Evolutionary conservation across 257 asterid genomes (phyloP).

Genomic region (Solanum chmielewskii): DNA sequence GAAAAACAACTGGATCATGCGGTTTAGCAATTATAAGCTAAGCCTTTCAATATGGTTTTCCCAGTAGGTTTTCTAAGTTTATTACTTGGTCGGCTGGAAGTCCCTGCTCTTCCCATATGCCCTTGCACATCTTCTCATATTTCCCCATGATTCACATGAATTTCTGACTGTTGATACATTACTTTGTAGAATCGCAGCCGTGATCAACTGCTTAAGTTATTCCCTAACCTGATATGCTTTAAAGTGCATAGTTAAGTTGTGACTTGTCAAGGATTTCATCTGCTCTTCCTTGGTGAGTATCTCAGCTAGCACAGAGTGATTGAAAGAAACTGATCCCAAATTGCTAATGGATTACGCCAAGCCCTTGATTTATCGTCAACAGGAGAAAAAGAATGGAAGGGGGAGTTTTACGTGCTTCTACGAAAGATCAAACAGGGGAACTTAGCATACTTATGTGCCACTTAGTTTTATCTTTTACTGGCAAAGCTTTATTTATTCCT

Average conservation of each 20-base stretch:
- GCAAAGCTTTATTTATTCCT: neutral
- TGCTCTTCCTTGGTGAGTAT: neutral
- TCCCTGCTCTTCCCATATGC: neutral
- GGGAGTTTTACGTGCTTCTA: neutral
- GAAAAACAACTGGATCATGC: neutral
- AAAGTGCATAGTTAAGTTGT: constrained; percentile 69
- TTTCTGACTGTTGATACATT: neutral
- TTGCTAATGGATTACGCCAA: neutral
- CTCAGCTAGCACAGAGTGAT: neutral
- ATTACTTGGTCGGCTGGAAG: neutral
- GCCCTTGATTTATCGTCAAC: neutral
- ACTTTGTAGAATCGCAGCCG: constrained; percentile 54
- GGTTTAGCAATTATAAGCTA: neutral
- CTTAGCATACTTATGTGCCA: neutral
- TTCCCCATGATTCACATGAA: neutral
- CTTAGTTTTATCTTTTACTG: neutral
- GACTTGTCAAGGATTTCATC: neutral
- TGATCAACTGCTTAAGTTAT: constrained; percentile 55
- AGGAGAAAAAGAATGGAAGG: neutral
- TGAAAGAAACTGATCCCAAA: neutral
- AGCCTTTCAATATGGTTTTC: neutral
- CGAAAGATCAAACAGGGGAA: neutral
- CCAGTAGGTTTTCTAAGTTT: neutral
- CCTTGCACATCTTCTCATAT: neutral
- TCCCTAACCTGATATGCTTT: constrained; percentile 71